Conservation (phyloP, 1,284 basidiomycete genomes). For the Leccinum pachyderme region DNA sequence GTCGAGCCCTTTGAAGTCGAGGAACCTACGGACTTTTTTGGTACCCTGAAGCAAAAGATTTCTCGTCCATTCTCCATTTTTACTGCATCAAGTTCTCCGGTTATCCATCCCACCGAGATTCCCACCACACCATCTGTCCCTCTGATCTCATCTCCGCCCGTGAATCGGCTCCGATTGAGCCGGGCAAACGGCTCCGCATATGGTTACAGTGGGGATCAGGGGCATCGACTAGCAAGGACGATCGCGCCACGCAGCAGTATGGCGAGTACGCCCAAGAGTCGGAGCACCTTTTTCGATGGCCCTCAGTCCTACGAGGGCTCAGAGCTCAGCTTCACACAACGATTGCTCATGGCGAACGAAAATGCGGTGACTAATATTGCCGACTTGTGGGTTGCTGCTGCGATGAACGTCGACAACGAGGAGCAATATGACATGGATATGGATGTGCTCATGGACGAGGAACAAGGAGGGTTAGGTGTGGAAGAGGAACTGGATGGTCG, state of each 20-base stretch:
- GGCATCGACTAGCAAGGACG: constrained; percentile 45
- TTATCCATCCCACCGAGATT: constrained; percentile 42
- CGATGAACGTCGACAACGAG: constrained; percentile 76
- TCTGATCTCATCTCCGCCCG: constrained; percentile 42
- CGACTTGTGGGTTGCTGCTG: constrained; percentile 91
- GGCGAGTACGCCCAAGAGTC: constrained; percentile 44
- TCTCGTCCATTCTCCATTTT: constrained; percentile 59
- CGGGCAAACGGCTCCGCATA: constrained; percentile 75
- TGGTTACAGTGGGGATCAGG: constrained; percentile 61
- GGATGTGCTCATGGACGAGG: constrained; percentile 20
- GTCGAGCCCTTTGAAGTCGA: constrained; percentile 50
- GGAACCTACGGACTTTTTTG: constrained; percentile 37
- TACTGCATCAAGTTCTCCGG: constrained; percentile 36
- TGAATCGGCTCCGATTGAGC: constrained; percentile 48
- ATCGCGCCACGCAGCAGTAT: constrained; percentile 40
- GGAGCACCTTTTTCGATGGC: constrained; percentile 45
- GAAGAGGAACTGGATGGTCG: constrained; percentile 36
- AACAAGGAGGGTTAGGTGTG: constrained; percentile 13
- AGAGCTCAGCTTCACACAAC: constrained; percentile 84
- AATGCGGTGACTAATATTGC: constrained; percentile 87
- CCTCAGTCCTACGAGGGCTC: constrained; percentile 38
- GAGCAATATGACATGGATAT: constrained; percentile 34
- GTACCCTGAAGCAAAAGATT: constrained; percentile 42
- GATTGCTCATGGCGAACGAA: constrained; percentile 88
- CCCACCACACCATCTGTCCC: constrained; percentile 44